phyloP scores from a whole-genome alignment of 768 basidiomycete species.

The Auriscalpium microsporum region DNA sequence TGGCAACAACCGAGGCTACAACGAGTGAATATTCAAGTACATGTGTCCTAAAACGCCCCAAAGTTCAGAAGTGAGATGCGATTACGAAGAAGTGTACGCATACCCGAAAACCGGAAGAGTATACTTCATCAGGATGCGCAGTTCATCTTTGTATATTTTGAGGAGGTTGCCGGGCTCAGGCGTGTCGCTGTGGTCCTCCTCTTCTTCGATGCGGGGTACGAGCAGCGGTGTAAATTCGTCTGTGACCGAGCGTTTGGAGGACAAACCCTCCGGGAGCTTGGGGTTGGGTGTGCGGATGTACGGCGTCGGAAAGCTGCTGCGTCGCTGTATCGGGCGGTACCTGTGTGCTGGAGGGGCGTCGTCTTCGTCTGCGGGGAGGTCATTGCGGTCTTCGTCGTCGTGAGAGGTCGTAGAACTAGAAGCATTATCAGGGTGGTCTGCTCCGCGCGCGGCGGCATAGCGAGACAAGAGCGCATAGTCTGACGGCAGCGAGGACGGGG shows the following conservation, averaged over 20 bases:
- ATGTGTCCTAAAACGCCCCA: conserved; percentile 48
- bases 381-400: conserved; percentile 13
- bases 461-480: conserved; percentile 58
- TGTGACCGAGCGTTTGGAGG: conserved; percentile 17
- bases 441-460: conserved; percentile 26
- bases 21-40: conserved; percentile 81
- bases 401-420: not conserved
- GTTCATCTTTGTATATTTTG: conserved; percentile 48
- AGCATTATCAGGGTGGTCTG: conserved; percentile 4
- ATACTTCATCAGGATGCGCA: conserved; percentile 49
- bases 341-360: conserved; percentile 1
- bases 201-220: conserved; percentile 50
- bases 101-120: conserved; percentile 68
- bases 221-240: conserved; percentile 21
- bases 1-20: conserved; percentile 73
- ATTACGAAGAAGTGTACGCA: conserved; percentile 16
- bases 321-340: conserved; percentile 9
- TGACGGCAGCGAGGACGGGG: conserved; percentile 52
- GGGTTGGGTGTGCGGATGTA: conserved; percentile 32
- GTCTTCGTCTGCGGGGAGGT: not conserved
- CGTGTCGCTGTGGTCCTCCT: conserved; percentile 22
- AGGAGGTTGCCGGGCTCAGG: not conserved
- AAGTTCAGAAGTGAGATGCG: not conserved
- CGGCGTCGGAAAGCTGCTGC: conserved; percentile 25
- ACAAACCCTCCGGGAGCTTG: conserved; percentile 23